Evolutionary conservation across 306 rosid genomes (phyloP).

Genomic region (Fagus crenata): DNA sequence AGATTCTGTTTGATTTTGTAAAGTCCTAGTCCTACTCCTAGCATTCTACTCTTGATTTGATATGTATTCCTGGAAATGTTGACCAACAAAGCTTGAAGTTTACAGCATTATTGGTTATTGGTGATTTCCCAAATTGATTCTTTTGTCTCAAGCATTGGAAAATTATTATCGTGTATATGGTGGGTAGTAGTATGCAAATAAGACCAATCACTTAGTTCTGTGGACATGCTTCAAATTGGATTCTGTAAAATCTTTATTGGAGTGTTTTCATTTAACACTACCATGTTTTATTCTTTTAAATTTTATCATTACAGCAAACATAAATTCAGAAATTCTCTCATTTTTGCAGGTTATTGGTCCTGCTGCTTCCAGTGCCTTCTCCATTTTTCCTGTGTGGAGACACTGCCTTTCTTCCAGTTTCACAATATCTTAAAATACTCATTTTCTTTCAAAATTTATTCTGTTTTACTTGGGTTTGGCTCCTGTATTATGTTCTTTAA

Average conservation of each 20-base stretch:
- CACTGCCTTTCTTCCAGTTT: slow-evolving; percentile 1
- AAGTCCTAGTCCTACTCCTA: neutral
- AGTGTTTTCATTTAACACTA: neutral
- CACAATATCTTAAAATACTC: slow-evolving; percentile 18
- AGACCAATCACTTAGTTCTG: slow-evolving; percentile 12
- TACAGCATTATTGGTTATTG: neutral
- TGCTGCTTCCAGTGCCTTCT: slow-evolving; percentile 36
- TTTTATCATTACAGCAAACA: slow-evolving; percentile 3
- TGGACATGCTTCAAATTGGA: neutral
- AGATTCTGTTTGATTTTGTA: neutral
- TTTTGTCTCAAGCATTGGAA: neutral
- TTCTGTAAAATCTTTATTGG: neutral
- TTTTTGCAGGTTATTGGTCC: slow-evolving; percentile 48
- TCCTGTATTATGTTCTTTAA: slow-evolving; percentile 10
- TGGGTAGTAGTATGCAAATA: slow-evolving; percentile 1
- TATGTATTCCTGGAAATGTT: neutral
- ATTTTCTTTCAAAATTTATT: slow-evolving; percentile 8
- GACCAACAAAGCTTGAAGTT: neutral
- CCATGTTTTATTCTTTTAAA: neutral
- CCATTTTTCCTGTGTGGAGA: slow-evolving; percentile 48
- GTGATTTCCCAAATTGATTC: neutral
- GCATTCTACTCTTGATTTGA: neutral
- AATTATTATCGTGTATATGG: neutral
- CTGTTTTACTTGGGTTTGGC: slow-evolving; percentile 22
- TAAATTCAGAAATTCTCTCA: slow-evolving; percentile 4